Base-by-base conservation (phyloP, 2,329 filamentous ascomycete species). In the Biscogniauxia marginata region DNA sequence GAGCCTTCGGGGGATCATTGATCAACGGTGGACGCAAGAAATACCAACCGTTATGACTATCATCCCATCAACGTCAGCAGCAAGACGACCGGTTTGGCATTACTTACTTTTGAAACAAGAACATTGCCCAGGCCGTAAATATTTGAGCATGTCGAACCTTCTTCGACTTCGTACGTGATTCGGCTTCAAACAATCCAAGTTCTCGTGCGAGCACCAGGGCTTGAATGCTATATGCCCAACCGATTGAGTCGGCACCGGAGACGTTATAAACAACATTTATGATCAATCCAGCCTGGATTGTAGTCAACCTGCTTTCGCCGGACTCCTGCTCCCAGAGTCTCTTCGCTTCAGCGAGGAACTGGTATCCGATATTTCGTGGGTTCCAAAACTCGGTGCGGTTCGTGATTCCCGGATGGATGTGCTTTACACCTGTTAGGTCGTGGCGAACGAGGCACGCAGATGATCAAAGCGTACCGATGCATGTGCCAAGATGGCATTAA, bases 241-340 rank as follows among this genome's bases (percentile, higher is more conserved):
- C 75, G 21, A 76, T 63, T 56, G 71, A 69, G 48, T 77, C 76
- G 0, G 73, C 53, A 1, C 73, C 73, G 20, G 69, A 71, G 1
- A 73, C 54, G 19, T 64, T 68, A 22, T 70, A 62, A 21, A 67
- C 56, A 34, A 71, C 50, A 25, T 61, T 68, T 3, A 75, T 25
- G n/a, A 75, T 50, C 7, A 68, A 45, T 3, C 69, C 71, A 0
- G 71, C 69, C 51, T 75, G 73, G 23, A 74, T 65, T 4, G 69
- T 70, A 8, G 68, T 70, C 8, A 77, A 57, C 4, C 60, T 61
- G 0, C 64, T 56, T 3, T 62, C 52, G 6, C 55, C 57, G 34
- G 54, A 60, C 52, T 73, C 68, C 7, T 70, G 48, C 50, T 74
- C 71, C 65, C 72, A 72, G 0, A 75, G 65, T 34, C 73, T 61